phyloP scores from a whole-genome alignment of 2,329 filamentous ascomycete species.

The Diaporthe caulivora region DNA sequence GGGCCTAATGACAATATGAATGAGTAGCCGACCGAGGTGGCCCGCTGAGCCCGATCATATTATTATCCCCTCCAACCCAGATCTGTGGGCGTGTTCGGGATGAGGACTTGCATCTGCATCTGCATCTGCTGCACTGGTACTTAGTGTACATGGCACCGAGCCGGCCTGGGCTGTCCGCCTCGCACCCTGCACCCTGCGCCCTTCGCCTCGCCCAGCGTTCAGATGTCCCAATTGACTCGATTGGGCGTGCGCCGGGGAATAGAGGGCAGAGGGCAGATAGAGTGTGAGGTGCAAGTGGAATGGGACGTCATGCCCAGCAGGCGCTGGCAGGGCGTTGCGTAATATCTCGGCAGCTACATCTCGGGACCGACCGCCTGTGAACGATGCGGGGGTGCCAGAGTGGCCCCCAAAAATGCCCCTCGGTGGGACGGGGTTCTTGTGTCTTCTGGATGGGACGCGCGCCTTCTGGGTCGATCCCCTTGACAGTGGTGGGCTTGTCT shows the following conservation, averaged over 20 bases:
- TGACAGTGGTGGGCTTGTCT: background rate
- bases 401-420: background rate
- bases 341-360: conserved; percentile 27
- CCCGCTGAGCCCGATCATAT: background rate
- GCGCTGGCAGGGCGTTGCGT: conserved; percentile 21
- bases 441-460: background rate
- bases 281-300: conserved; percentile 14
- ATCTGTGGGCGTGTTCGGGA: conserved; percentile 23
- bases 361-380: conserved; percentile 21
- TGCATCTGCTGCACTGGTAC: background rate
- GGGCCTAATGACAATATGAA: conserved; percentile 6
- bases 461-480: background rate
- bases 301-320: conserved; percentile 21
- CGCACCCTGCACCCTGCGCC: background rate
- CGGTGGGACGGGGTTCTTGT: background rate
- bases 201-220: background rate
- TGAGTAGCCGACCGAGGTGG: conserved; percentile 13
- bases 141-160: background rate
- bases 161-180: background rate
- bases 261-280: background rate
- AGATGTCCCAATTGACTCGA: conserved; percentile 12
- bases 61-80: background rate
- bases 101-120: background rate
- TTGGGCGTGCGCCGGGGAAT: background rate
- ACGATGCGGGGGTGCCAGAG: background rate